Conservation (phyloP, 129 eudicot species). For the Helianthus annuus region DNA sequence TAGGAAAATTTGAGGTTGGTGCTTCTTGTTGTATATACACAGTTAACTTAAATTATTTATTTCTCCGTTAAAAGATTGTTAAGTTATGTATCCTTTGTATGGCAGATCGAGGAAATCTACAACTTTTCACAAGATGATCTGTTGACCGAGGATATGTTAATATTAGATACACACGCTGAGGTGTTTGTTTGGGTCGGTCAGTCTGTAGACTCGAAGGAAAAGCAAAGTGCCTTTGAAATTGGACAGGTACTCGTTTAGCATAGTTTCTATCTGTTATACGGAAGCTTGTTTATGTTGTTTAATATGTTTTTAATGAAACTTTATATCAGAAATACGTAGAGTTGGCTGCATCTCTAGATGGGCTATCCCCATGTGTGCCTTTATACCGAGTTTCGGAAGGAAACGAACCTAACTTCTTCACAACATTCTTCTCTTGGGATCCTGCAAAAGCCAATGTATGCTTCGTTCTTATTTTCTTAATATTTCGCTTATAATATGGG, state of each 20-base stretch:
- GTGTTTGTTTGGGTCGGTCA: constrained; percentile 98
- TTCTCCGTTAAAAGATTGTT: not conserved
- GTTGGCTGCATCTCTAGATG: constrained; percentile 79
- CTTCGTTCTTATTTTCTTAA: not conserved
- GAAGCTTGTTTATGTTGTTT: constrained; percentile 4
- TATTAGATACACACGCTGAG: constrained; percentile 93
- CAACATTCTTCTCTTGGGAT: constrained; percentile 93
- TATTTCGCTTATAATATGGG: not conserved
- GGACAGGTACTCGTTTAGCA: constrained; percentile 61
- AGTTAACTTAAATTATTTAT: not conserved
- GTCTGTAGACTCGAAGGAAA: constrained; percentile 83
- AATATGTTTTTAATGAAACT: constrained; percentile 9
- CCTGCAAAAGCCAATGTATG: constrained; percentile 89
- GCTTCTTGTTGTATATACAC: not conserved
- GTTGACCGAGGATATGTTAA: constrained; percentile 84
- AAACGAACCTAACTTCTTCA: constrained; percentile 97
- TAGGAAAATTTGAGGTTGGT: constrained; percentile 80
- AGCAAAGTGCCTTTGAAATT: constrained; percentile 80
- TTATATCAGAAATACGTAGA: constrained; percentile 75
- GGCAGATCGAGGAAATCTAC: constrained; percentile 88
- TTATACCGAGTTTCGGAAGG: constrained; percentile 85
- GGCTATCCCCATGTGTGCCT: constrained; percentile 83
- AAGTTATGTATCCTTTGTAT: not conserved
- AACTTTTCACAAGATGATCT: constrained; percentile 95
- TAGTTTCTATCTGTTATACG: constrained; percentile 7